Conservation (phyloP, 208 protist genomes). For the Acanthamoeba culbertsoni region DNA sequence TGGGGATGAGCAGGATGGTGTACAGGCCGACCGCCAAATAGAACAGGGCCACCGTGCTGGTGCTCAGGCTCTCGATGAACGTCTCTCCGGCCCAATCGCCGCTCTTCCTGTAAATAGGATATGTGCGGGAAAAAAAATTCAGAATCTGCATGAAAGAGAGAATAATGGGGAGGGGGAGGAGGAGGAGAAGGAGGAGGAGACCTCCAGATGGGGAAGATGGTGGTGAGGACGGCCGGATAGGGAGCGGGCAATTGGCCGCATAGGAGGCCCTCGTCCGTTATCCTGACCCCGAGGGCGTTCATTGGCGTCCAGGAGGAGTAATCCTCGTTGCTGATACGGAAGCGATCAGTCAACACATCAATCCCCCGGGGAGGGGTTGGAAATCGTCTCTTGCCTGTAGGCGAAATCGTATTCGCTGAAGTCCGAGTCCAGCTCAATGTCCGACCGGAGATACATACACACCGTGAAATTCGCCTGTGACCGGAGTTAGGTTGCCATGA, state of each 20-base stretch:
- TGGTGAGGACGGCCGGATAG: neutral
- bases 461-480: neutral
- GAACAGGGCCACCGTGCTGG: neutral
- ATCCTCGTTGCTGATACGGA: neutral
- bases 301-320: neutral
- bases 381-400: neutral
- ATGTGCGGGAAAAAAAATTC: too few relatives aligned
- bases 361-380: too few relatives aligned
- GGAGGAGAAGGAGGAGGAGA: too few relatives aligned
- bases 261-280: neutral
- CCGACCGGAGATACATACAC: neutral
- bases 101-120: too few relatives aligned
- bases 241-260: neutral
- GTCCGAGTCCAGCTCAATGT: neutral
- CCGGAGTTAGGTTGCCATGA: neutral
- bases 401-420: neutral
- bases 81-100: neutral
- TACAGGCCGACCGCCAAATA: neutral
- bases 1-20: neutral
- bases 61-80: slow-evolving; percentile 8
- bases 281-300: neutral
- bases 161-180: too few relatives aligned
- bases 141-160: too few relatives aligned
- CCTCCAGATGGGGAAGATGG: neutral
- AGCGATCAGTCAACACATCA: neutral